Evolutionary conservation across 2,329 filamentous ascomycete species (phyloP).

Genomic region (Fusarium pseudograminearum): DNA sequence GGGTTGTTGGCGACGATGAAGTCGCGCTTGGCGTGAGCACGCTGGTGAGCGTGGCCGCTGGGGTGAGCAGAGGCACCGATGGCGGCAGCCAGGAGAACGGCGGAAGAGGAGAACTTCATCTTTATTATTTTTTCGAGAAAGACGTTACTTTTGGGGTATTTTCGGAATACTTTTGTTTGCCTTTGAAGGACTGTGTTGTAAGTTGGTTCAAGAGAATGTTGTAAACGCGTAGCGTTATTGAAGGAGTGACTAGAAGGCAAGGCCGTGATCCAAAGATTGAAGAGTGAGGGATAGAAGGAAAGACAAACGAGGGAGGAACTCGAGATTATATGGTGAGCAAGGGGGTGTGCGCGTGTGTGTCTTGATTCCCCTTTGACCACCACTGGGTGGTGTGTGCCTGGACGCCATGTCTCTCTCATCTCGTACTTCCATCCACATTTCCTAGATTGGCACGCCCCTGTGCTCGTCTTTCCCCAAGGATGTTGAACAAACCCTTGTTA

Average conservation of each 20-base stretch:
- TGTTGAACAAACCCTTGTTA: constrained; percentile 27
- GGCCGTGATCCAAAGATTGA: constrained; percentile 40
- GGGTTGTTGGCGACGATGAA: constrained; percentile 55
- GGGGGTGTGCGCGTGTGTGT: constrained; percentile 40
- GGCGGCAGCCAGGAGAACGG: constrained; percentile 56
- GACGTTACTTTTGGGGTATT: constrained; percentile 38
- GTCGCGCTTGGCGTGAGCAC: constrained; percentile 51
- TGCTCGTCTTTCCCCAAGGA: constrained; percentile 10
- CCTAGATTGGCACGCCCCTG: constrained; percentile 28
- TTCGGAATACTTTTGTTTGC: constrained; percentile 44
- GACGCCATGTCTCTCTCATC: constrained; percentile 38
- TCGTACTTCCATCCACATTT: constrained; percentile 22
- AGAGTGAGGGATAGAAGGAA: constrained; percentile 23
- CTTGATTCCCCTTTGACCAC: constrained; percentile 16
- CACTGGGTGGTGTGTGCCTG: constrained; percentile 27
- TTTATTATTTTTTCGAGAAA: constrained; percentile 36
- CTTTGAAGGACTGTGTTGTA: constrained; percentile 40
- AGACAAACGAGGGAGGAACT: constrained; percentile 41
- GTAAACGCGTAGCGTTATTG: constrained; percentile 42
- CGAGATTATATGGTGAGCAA: constrained; percentile 47
- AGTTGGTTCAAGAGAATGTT: constrained; percentile 46
- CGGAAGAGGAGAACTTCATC: constrained; percentile 58
- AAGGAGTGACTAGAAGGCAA: constrained; percentile 47
- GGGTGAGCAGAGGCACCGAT: constrained; percentile 58
- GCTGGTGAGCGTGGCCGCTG: constrained; percentile 54